Conservation (phyloP, 208 protist species). For the Leishmania tropica region DNA sequence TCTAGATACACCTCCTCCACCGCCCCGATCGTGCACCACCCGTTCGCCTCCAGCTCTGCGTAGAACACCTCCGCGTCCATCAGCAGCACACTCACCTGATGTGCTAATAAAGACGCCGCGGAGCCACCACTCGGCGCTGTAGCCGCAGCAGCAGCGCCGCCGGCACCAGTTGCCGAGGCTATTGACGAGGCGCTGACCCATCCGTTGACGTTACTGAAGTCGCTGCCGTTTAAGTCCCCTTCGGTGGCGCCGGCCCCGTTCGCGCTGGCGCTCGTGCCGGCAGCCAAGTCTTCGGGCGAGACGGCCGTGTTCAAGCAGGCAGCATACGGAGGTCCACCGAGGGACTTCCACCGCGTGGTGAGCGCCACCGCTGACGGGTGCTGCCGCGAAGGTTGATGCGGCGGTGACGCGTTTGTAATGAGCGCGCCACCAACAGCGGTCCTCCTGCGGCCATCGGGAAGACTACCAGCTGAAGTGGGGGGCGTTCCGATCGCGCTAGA, state of each 20-base stretch:
- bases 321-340: neutral
- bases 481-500: neutral
- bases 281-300: neutral
- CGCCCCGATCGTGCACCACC: conserved; percentile 42
- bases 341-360: neutral
- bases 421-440: neutral
- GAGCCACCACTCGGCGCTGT: neutral
- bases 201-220: neutral
- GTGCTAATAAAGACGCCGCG: neutral
- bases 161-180: neutral
- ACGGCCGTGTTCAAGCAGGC: neutral
- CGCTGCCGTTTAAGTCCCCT: neutral
- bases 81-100: conserved; percentile 29
- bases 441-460: neutral
- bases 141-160: neutral
- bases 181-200: neutral
- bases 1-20: conserved; percentile 67
- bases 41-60: conserved; percentile 26
- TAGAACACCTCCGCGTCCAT: conserved; percentile 34
- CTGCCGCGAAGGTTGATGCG: neutral
- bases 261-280: neutral
- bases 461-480: neutral
- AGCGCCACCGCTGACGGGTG: neutral
- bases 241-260: neutral
- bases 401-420: neutral